Conservation (phyloP, 805 yeast species). For the Peterozyma toletana region DNA sequence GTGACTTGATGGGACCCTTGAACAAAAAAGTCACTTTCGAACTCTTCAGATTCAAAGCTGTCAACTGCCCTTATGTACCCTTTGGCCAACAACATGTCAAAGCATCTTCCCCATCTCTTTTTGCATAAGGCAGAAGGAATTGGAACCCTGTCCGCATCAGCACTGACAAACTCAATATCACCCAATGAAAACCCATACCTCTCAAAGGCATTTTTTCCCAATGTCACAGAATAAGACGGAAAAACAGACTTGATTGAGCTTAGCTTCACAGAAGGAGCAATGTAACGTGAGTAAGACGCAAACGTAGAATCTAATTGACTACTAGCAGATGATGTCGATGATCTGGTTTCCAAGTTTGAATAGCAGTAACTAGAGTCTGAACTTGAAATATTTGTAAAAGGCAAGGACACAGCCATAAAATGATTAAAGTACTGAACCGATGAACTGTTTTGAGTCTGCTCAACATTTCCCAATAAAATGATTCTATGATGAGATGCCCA, state of each 20-base stretch:
- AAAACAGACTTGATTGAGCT: conserved; percentile 64
- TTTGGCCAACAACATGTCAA: conserved; percentile 52
- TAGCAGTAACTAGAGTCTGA: not conserved
- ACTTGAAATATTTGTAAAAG: conserved; percentile 38
- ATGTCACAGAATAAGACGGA: conserved; percentile 70
- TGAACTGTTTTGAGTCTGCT: conserved; percentile 37
- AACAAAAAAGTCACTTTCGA: not conserved
- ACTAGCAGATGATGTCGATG: conserved; percentile 6
- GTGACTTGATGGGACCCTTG: not conserved
- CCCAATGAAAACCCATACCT: conserved; percentile 55
- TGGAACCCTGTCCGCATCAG: conserved; percentile 64
- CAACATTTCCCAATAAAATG: conserved; percentile 47
- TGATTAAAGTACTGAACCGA: conserved; percentile 39
- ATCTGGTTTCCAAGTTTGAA: conserved; percentile 8
- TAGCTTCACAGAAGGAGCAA: conserved; percentile 63
- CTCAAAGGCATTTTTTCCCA: conserved; percentile 70
- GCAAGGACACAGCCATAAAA: conserved; percentile 42
- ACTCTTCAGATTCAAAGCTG: conserved; percentile 3
- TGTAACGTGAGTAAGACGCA: conserved; percentile 67
- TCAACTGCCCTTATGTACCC: conserved; percentile 57
- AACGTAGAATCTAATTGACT: conserved; percentile 27
- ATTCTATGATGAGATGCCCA: conserved; percentile 79
- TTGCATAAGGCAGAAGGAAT: conserved; percentile 54
- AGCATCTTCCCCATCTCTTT: conserved; percentile 73
- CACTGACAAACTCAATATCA: conserved; percentile 64